Evolutionary conservation across 257 asterid species (phyloP).

Genomic region (Solanum paucissectum): DNA sequence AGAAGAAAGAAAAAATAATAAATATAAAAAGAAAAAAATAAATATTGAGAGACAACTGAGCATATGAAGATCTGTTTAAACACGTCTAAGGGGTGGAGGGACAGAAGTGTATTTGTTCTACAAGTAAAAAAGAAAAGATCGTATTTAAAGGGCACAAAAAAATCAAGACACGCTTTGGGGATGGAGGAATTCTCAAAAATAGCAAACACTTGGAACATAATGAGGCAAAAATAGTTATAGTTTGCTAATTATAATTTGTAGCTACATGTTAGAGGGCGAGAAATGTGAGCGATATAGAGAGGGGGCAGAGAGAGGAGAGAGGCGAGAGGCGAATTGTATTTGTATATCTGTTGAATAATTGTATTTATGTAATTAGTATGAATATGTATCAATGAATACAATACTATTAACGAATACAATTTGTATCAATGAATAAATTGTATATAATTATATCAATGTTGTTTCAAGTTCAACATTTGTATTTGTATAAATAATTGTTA

Average conservation of each 20-base stretch:
- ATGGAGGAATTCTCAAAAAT: background rate
- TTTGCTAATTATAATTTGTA: too few relatives aligned
- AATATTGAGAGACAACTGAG: background rate
- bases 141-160: background rate
- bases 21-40: too few relatives aligned
- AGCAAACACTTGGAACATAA: background rate
- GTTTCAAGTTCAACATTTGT: too few relatives aligned
- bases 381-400: background rate
- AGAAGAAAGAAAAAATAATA: background rate
- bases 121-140: background rate
- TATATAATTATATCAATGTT: too few relatives aligned
- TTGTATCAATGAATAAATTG: too few relatives aligned
- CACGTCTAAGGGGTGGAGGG: background rate
- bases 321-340: background rate
- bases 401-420: too few relatives aligned
- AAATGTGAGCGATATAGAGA: too few relatives aligned
- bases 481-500: too few relatives aligned
- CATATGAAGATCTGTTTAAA: background rate
- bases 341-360: background rate
- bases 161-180: background rate
- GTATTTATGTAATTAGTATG: too few relatives aligned
- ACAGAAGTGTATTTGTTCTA: background rate
- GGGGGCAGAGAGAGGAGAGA: background rate
- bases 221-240: background rate
- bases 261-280: too few relatives aligned